phyloP scores from a whole-genome alignment of 495 filamentous ascomycete genomes.

The Elaphomyces granulatus region DNA sequence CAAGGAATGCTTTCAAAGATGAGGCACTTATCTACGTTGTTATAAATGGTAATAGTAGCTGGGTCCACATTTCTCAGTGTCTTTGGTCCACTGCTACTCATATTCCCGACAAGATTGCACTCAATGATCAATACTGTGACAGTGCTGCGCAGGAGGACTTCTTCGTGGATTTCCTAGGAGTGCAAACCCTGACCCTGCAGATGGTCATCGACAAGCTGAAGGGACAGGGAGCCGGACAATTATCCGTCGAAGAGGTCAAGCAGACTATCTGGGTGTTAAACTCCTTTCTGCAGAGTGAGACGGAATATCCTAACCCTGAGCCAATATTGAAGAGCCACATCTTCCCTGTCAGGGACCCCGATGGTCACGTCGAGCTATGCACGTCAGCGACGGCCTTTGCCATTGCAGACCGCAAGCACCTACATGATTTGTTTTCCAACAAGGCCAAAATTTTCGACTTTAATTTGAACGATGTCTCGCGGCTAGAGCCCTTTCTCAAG shows the following conservation, averaged over 20 bases:
- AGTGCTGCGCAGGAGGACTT: conserved; percentile 21
- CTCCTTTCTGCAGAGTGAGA: conserved; percentile 8
- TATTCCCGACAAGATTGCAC: conserved; percentile 20
- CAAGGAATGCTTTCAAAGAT: conserved; percentile 14
- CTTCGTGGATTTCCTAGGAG: conserved; percentile 21
- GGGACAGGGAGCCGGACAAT: conserved; percentile 4
- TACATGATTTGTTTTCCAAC: conserved; percentile 14
- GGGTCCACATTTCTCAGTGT: conserved; percentile 21
- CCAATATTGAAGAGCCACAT: conserved; percentile 8
- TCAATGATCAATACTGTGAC: conserved; percentile 21
- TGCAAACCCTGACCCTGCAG: conserved; percentile 15
- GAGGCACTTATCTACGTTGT: conserved; percentile 17
- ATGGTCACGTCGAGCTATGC: conserved; percentile 6
- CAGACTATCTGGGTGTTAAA: conserved; percentile 21
- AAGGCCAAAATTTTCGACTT: conserved; percentile 26
- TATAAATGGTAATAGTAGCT: conserved; percentile 6
- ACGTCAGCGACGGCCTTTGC: conserved; percentile 16
- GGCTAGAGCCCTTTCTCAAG: conserved; percentile 20
- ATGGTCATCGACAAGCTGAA: conserved; percentile 24
- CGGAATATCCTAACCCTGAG: conserved; percentile 4
- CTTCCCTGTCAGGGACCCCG: conserved; percentile 16
- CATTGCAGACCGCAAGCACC: conserved; percentile 22
- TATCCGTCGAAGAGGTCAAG: conserved; percentile 17
- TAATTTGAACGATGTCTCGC: conserved; percentile 17
- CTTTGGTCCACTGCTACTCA: conserved; percentile 25